Evolutionary conservation across 228 moss, liverwort and hornwort species (phyloP).

Genomic region (Sphagnum magellanicum): DNA sequence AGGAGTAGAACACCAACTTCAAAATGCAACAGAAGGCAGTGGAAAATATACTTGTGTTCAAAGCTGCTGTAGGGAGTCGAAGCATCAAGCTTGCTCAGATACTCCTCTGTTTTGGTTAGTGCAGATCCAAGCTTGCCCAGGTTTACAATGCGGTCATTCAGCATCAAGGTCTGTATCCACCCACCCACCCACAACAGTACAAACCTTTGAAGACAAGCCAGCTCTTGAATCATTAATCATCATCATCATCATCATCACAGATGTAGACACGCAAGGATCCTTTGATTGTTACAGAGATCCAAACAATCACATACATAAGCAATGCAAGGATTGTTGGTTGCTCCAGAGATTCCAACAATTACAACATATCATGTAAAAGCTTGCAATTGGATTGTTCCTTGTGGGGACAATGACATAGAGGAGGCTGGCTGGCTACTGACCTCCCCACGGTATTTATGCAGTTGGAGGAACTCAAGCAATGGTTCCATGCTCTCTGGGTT

Average conservation of each 20-base stretch:
- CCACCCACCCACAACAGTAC: neutral
- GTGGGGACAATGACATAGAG: no score
- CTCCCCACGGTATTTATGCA: constrained; percentile 72
- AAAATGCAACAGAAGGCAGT: no score
- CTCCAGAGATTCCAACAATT: no score
- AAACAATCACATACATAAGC: no score
- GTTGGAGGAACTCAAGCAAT: constrained; percentile 75
- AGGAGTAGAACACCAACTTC: no score
- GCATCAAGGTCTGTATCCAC: constrained; percentile 64
- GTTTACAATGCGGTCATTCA: constrained; percentile 67
- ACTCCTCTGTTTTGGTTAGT: constrained; percentile 66
- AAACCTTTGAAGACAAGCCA: no score
- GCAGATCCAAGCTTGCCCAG: constrained; percentile 53
- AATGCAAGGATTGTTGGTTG: no score
- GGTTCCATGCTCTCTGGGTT: constrained; percentile 60
- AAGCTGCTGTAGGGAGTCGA: constrained; percentile 42
- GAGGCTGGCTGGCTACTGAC: constrained; percentile 13
- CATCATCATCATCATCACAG: neutral
- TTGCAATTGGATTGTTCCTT: no score
- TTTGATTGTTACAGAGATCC: no score
- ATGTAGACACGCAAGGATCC: no score
- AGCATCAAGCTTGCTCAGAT: constrained; percentile 35
- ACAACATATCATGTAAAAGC: no score
- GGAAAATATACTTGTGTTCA: constrained; percentile 45
- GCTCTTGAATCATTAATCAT: neutral